Percentiles rank a stretch among this genome's conserved stretches.
phyloP scores from a whole-genome alignment of 768 basidiomycete genomes.

The Suillus brevipes region DNA sequence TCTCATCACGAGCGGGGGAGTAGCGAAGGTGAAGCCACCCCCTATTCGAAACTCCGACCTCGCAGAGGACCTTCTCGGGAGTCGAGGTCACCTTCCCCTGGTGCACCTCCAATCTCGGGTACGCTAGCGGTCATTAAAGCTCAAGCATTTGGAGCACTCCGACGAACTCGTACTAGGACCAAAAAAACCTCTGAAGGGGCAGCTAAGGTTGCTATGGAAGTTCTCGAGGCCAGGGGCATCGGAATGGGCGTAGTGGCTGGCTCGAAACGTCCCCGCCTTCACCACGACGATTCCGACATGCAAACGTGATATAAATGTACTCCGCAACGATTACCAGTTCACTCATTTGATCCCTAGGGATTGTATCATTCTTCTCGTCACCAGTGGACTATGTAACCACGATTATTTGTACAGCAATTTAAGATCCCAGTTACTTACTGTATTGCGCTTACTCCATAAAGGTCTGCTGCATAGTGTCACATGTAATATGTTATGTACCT shows the following conservation, averaged over 20 bases:
- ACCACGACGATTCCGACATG: conserved; percentile 52
- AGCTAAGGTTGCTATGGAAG: conserved; percentile 74
- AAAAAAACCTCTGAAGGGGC: conserved; percentile 74
- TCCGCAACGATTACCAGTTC: conserved; percentile 2
- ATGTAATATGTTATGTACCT: conserved; percentile 40
- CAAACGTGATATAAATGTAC: conserved; percentile 24
- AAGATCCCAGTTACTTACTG: conserved; percentile 31
- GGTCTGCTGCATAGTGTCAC: conserved; percentile 36
- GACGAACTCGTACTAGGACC: conserved; percentile 71
- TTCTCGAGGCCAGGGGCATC: conserved; percentile 79
- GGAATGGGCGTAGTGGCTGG: conserved; percentile 44
- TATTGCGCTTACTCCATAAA: conserved; percentile 33
- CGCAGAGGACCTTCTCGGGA: conserved; percentile 50
- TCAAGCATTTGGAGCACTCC: conserved; percentile 83
- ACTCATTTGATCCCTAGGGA: conserved; percentile 7
- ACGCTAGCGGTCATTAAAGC: conserved; percentile 91
- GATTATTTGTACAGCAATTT: conserved; percentile 24
- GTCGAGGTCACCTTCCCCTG: conserved; percentile 49
- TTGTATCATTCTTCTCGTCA: conserved; percentile 7
- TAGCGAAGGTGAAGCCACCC: conserved; percentile 54
- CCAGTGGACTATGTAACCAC: conserved; percentile 22
- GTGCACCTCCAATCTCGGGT: conserved; percentile 58
- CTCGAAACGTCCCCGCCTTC: conserved; percentile 47
- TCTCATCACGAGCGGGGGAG: conserved; percentile 54
- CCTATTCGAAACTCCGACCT: conserved; percentile 46